Evolutionary conservation across 1,284 basidiomycete genomes (phyloP), one percentile per base, ranked within the genome.

Genomic region (Rhodotorula mucilaginosa): DNA sequence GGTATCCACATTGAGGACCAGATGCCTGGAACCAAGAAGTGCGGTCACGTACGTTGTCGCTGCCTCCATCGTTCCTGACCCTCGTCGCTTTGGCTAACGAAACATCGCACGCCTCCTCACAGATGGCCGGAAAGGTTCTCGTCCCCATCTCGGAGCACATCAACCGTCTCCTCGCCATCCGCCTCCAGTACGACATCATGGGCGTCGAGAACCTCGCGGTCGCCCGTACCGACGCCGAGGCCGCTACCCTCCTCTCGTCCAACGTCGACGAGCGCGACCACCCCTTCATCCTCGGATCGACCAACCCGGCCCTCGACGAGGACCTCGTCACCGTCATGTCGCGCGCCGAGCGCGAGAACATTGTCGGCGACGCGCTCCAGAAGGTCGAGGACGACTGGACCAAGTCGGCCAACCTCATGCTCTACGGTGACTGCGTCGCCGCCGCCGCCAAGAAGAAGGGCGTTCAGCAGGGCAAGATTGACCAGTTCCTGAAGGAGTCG

Each of bases 211-310:
- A 89, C 83, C 85, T 90, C 73, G 87, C 89, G 77, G 85, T 91
- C 71, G 88, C 88, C 13, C 86, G 89, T 70, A 91, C 89, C 64
- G 89, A 90, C 80, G 89, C 88, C 16, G 89, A 98, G 82, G 95
- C 96, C 13, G 96, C 96, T 5, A 98, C 95, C 2, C 88, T 99
- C 76, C 92, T 99, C 84, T 92, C 94, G 64, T 90, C 92, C 79
- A 98, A 98, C 83, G 93, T 99, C 74, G 97, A 99, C 82, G 88
- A 90, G 78, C 90, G 96, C 54, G 96, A 99, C 84, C 96, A 99
- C 79, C 83, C 93, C 47, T 99, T 97, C 86, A 95, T 99, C 81
- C 88, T 98, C 49, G 96, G 96, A 58, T 88, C 87, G 68, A 96
- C 94, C 61, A 95, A 97, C 82, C 81, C 90, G 16, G 76, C 80